A percentile compares a stretch with the other conserved stretches of the same genome.
Conservation (phyloP, 2,329 filamentous ascomycete genomes). For the Cercospora sesami region DNA sequence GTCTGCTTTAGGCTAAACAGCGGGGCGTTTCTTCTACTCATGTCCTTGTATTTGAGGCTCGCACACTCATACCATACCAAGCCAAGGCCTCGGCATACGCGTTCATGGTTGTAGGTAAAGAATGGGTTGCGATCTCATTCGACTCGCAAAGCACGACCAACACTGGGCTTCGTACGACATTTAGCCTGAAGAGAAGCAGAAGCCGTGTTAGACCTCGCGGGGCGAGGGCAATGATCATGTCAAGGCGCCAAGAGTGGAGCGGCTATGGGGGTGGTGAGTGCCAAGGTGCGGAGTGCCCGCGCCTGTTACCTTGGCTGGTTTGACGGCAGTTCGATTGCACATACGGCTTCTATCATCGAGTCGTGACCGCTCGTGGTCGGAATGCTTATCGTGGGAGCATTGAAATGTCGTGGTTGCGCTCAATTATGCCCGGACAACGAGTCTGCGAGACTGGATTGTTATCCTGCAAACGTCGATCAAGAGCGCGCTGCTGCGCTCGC, state of each 20-base stretch:
- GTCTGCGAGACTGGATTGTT: too few species aligned
- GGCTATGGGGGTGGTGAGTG: not conserved
- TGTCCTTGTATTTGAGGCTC: not conserved
- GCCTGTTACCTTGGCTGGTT: not conserved
- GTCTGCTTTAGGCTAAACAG: not conserved
- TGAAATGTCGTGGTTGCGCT: not conserved
- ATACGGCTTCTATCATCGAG: not conserved
- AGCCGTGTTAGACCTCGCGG: not conserved
- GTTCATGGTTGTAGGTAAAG: not conserved
- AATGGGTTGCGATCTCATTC: not conserved
- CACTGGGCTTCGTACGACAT: not conserved
- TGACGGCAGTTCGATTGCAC: not conserved
- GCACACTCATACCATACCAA: not conserved
- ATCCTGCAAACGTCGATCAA: too few species aligned
- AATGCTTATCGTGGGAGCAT: not conserved
- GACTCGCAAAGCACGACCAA: not conserved
- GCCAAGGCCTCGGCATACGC: not conserved
- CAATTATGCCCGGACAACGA: too few species aligned
- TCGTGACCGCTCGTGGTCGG: not conserved
- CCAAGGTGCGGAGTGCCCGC: not conserved
- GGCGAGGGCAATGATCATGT: not conserved
- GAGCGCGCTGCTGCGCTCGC: too few species aligned
- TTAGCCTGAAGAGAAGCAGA: not conserved
- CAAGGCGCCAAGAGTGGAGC: conserved; percentile 1
- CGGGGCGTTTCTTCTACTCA: not conserved